phyloP scores from a whole-genome alignment of 148 eudicot genomes.

The Chenopodium album region DNA sequence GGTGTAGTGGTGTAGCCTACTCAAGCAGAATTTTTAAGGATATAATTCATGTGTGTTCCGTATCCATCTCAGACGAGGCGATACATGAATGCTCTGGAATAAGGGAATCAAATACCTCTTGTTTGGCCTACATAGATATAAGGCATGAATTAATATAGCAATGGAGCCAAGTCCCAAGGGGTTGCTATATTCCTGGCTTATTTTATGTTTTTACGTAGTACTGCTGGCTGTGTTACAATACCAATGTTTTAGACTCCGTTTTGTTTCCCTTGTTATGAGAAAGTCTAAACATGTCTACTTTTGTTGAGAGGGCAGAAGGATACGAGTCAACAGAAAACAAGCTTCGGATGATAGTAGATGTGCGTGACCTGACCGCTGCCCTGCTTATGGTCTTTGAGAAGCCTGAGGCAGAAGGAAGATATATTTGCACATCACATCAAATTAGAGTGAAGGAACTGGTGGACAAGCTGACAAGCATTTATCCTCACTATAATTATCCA shows the following conservation, averaged over 20 bases:
- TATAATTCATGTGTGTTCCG: neutral
- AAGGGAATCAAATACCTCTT: neutral
- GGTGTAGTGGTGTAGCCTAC: neutral
- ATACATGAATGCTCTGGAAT: neutral
- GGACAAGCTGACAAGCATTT: slow-evolving; percentile 36
- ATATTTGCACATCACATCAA: slow-evolving; percentile 54
- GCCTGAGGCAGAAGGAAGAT: slow-evolving; percentile 77
- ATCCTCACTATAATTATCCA: slow-evolving; percentile 41
- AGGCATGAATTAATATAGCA: neutral
- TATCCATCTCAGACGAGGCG: neutral
- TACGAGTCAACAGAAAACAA: slow-evolving; percentile 46
- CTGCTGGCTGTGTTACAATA: neutral
- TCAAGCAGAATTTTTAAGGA: neutral
- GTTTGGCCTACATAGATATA: neutral
- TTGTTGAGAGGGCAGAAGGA: slow-evolving; percentile 40
- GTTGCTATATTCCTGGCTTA: neutral
- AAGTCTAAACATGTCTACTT: neutral
- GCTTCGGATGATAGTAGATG: slow-evolving; percentile 54
- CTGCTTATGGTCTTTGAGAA: slow-evolving; percentile 62
- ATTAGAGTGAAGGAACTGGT: slow-evolving; percentile 47
- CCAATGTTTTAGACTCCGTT: neutral
- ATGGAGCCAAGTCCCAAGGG: neutral
- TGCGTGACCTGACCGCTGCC: slow-evolving; percentile 77
- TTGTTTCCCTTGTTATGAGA: neutral
- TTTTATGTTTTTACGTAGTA: neutral